Conservation (phyloP, 768 basidiomycete genomes). For the Leccinum aurantiacum region DNA sequence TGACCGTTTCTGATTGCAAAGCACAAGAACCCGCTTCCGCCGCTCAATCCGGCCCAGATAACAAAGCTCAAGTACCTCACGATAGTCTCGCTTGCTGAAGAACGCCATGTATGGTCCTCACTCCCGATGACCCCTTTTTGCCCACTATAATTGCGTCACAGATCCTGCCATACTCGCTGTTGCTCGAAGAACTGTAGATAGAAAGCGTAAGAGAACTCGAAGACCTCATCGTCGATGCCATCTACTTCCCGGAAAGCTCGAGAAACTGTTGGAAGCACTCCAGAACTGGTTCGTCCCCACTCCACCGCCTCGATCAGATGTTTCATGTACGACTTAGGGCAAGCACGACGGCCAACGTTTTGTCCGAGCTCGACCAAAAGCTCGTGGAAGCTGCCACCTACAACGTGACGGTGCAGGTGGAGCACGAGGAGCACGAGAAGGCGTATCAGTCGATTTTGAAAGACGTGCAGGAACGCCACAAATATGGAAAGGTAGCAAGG, state of each 20-base stretch:
- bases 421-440: constrained; percentile 57
- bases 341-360: constrained; percentile 65
- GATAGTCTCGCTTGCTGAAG: constrained; percentile 78
- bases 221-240: constrained; percentile 95
- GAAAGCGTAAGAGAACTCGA: constrained; percentile 85
- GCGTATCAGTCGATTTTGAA: constrained; percentile 52
- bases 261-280: constrained; percentile 58
- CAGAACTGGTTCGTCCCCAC: constrained; percentile 57
- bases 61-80: constrained; percentile 93
- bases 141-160: constrained; percentile 25
- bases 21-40: constrained; percentile 62
- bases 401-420: constrained; percentile 38
- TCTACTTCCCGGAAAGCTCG: constrained; percentile 78
- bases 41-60: constrained; percentile 69
- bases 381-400: constrained; percentile 55
- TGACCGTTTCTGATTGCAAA: constrained; percentile 42
- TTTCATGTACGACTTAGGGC: constrained; percentile 49
- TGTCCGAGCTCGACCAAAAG: constrained; percentile 71
- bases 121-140: not conserved
- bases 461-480: constrained; percentile 63
- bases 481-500: constrained; percentile 50
- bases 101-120: constrained; percentile 61
- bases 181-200: constrained; percentile 72
- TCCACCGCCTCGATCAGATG: not conserved
- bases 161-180: constrained; percentile 80